Percentiles rank a stretch among this genome's conserved stretches.
phyloP scores from a whole-genome alignment of 352 stramenopile genomes.

The Pythium phragmiticola region DNA sequence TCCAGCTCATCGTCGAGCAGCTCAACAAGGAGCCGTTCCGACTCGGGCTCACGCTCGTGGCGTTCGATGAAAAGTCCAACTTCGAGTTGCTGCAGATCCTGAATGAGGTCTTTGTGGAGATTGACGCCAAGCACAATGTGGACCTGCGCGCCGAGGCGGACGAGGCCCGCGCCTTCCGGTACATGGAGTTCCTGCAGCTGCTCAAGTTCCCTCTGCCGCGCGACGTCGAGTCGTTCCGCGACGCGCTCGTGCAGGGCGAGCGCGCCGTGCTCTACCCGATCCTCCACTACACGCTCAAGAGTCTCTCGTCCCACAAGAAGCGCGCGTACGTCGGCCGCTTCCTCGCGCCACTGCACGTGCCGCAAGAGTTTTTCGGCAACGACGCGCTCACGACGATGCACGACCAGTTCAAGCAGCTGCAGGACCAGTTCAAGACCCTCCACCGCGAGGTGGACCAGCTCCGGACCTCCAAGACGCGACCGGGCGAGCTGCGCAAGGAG shows the following conservation, averaged over 20 bases:
- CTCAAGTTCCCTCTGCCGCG: conserved; percentile 91
- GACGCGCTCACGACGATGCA: conserved; percentile 81
- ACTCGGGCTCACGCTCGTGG: conserved; percentile 85
- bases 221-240: conserved; percentile 72
- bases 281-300: conserved; percentile 91
- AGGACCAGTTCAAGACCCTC: conserved; percentile 90
- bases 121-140: conserved; percentile 84
- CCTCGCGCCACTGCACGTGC: conserved; percentile 91
- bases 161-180: conserved; percentile 73
- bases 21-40: conserved; percentile 93
- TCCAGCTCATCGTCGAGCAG: conserved; percentile 91
- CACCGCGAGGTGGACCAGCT: conserved; percentile 91
- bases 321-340: conserved; percentile 92
- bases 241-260: conserved; percentile 78
- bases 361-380: conserved; percentile 91
- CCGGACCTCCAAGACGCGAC: conserved; percentile 71
- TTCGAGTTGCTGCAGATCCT: conserved; percentile 93
- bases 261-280: conserved; percentile 89
- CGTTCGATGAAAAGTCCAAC: conserved; percentile 94
- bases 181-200: conserved; percentile 91
- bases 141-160: conserved; percentile 84
- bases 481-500: conserved; percentile 86
- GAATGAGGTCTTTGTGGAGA: conserved; percentile 90
- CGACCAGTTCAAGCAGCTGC: conserved; percentile 91
- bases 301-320: conserved; percentile 88